Evolutionary conservation across 768 basidiomycete genomes (phyloP), one percentile per base, ranked within the genome.

Genomic region (Rhizopogon vesiculosus): DNA sequence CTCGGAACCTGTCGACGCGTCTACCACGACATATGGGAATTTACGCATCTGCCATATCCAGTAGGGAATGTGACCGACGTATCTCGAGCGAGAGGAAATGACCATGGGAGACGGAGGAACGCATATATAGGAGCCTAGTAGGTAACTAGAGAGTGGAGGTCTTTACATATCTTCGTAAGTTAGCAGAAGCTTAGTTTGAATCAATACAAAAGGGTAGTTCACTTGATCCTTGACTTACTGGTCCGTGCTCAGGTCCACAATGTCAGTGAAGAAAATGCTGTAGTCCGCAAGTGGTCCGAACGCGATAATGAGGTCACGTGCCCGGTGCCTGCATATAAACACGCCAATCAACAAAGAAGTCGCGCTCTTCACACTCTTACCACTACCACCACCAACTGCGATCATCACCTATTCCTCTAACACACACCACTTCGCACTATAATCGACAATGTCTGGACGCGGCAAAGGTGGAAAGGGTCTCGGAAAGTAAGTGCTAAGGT

Each of bases 381-480:
- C 61, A 67, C 64, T 62, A 68, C 56, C 64, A 67, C 56, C 56
- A 41, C 53, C 33, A 46, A 35, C 9, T 9, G 29, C 10, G 54
- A 53, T 56, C 53, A 55, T 19, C 29, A 9, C 22, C 33, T 31
- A 19, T 29, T 18, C 58, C 49, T 45, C 51, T 40, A 44, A 25
- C 25, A 58, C 51, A 43, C 55, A 57, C 56, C 19, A 51, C 9
- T n/a, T 56, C 54, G 59, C 51, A 58, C 53, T 10, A 42, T 45
- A 35, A 61, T 49, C 55, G 38, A 33, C 60, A 61, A 76, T 77
- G 77, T 78, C 77, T 64, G 76, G 77, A 64, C 76, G 76, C 45
- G 77, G 77, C 61, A 78, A 78, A 44, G 76, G 77, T 43, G 77
- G 76, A 62, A 77, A 78, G 54, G 85, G 76, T 65, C 74, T 77